Evolutionary conservation across 768 basidiomycete species (phyloP).

Genomic region (Termitomyces sp.): DNA sequence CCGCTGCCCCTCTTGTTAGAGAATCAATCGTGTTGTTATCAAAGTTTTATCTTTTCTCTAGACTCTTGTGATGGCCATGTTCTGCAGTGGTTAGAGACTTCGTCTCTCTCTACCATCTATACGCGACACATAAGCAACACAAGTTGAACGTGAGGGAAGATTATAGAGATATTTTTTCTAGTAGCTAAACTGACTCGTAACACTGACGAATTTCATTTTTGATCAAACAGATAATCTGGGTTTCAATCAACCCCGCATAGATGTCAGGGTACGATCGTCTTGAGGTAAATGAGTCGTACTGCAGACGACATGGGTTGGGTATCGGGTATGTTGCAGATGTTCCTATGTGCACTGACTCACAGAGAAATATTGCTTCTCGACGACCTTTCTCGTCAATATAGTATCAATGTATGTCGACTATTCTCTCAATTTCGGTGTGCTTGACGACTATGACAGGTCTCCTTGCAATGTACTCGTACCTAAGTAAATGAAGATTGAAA

Average conservation of each 20-base stretch:
- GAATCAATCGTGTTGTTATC: not conserved
- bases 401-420: no score
- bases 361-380: no score
- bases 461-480: no score
- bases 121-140: not conserved
- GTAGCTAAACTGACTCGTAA: not conserved
- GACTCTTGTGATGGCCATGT: constrained; percentile 3
- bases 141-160: not conserved
- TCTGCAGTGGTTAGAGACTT: constrained; percentile 6
- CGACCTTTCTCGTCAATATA: no score
- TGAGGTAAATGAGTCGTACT: no score
- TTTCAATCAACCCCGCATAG: constrained; percentile 3
- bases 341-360: no score
- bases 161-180: not conserved
- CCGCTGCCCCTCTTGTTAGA: not conserved
- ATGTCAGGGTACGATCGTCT: no score
- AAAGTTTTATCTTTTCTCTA: constrained; percentile 5
- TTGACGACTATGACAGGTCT: no score
- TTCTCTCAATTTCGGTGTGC: no score
- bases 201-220: constrained; percentile 13
- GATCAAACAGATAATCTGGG: constrained; percentile 9
- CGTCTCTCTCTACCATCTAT: constrained; percentile 7
- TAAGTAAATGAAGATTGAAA: no score
- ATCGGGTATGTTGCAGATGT: no score
- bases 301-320: no score